Base-by-base conservation (phyloP, 345 rosid genomes). In the Noccaea caerulescens region DNA sequence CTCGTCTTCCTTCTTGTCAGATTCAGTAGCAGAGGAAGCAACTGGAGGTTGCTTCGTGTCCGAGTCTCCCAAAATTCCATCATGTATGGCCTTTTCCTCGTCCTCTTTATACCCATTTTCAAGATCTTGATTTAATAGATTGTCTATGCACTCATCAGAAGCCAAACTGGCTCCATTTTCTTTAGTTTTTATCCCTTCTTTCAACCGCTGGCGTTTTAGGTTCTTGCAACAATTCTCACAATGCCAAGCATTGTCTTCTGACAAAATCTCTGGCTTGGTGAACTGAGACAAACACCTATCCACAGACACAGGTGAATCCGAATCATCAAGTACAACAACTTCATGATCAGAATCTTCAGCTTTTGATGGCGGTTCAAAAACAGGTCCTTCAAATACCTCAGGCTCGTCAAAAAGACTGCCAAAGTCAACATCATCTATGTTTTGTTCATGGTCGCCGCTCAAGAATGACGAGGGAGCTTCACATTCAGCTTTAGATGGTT, bases 241-340 rank as follows among this genome's bases (percentile, higher is more conserved):
- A 56, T 89, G 81, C 97, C 99, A 94, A 76, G 96, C 97, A 84
- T 94, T 89, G 81, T 91, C 96, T 69, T 85, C 77, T n/a, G 85
- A 82, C 64, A 94, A 84, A 79, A 89, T 79, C 77, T 94, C 99
- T 45, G 85, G 84, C 80, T 88, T 86, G 55, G 87, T 80, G 69
- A 89, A 91, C 77, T 82, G 90, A 73, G 82, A 71, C 82, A 94
- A 88, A 76, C 97, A 94, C 54, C 90, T 86, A 77, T 91, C 99
- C 2, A 91, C 80, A 41, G 97, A 89, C 57, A 91, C 93, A 0
- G 95, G 91, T 73, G 93, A 85, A 80, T 85, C 83, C 16, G 89
- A 76, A 77, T 94, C 70, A 82, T 89, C 97, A 66, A 94, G 92
- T 27, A 27, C 30, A 25, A 25, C 30, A 74, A 91, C 93, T 63